Conservation (phyloP, 2,329 filamentous ascomycete species). For the Aspergillus amoenus region DNA sequence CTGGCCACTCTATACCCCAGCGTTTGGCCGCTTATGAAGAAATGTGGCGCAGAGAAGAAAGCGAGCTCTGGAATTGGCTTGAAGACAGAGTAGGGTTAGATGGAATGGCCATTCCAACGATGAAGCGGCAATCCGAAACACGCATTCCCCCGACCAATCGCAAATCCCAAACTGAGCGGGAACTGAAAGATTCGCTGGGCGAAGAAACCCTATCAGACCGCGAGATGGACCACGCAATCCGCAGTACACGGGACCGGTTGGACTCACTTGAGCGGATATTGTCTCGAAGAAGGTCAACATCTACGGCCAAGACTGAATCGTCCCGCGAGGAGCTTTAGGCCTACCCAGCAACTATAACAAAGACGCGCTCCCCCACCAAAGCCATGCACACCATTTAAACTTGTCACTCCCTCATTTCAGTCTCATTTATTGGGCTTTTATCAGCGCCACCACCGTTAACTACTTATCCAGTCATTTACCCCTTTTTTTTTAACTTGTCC, state of each 20-base stretch:
- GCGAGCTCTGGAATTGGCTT: conserved; percentile 88
- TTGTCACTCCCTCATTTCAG: background rate
- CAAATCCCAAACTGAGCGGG: conserved; percentile 37
- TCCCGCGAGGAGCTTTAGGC: conserved; percentile 26
- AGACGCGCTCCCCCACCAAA: conserved; percentile 6
- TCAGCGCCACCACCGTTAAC: background rate
- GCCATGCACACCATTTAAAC: background rate
- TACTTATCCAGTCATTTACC: background rate
- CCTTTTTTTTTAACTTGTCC: background rate
- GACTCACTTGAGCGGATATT: conserved; percentile 73
- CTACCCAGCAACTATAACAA: background rate
- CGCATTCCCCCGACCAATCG: conserved; percentile 43
- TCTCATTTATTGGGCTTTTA: background rate
- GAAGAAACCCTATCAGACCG: conserved; percentile 70
- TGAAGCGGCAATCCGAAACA: conserved; percentile 31
- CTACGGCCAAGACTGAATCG: conserved; percentile 17
- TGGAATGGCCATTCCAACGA: conserved; percentile 41
- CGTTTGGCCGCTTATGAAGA: conserved; percentile 84
- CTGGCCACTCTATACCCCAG: conserved; percentile 54
- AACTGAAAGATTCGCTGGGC: conserved; percentile 57
- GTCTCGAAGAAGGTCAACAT: conserved; percentile 52
- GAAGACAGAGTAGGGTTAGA: conserved; percentile 81
- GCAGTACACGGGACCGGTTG: conserved; percentile 82
- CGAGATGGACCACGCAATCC: conserved; percentile 77
- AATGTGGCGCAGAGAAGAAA: conserved; percentile 86